These are phyloP conservation scores for thale cress (Arabidopsis thaliana) DNA, from an alignment of 345 rosid genomes.

Conservation along the genomic window DNA sequence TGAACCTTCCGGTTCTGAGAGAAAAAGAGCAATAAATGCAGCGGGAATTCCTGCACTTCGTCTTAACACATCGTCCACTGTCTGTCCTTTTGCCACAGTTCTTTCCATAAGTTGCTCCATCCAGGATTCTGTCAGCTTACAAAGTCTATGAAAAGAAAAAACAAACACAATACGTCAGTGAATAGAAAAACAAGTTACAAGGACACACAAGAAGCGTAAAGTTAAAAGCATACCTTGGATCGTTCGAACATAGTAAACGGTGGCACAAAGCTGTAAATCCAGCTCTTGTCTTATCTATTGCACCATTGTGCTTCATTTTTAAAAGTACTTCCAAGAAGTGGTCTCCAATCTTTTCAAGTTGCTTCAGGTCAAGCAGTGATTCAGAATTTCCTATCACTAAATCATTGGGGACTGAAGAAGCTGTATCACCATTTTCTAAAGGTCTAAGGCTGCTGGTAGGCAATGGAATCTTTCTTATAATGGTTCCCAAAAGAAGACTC, in stretches of 20 bases:
- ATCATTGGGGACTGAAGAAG: conserved; percentile 47
- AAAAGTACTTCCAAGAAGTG: conserved; percentile 96
- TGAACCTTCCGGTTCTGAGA: conserved; percentile 90
- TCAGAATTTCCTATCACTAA: conserved; percentile 42
- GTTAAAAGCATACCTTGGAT: conserved; percentile 61
- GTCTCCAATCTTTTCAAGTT: conserved; percentile 84
- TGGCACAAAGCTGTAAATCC: conserved; percentile 97
- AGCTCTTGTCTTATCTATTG: conserved; percentile 98
- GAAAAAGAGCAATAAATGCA: conserved; percentile 89
- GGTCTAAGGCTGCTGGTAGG: conserved; percentile 57
- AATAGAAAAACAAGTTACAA: conserved; percentile 4
- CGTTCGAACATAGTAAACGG: conserved; percentile 92
- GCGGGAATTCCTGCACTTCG: conserved; percentile 99
- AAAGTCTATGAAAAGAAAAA: conserved; percentile 62
- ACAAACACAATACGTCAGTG: conserved; percentile 16
- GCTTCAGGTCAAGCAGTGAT: conserved; percentile 73
- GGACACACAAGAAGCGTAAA: conserved; percentile 2
- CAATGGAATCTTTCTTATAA: conserved; percentile 86
- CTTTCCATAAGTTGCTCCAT: conserved; percentile 95
- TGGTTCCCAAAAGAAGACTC: conserved; percentile 93
- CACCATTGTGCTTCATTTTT: conserved; percentile 98
- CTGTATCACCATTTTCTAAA: conserved; percentile 43
- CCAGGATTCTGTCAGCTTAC: conserved; percentile 90
- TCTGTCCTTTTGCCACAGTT: conserved; percentile 85
- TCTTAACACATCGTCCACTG: conserved; percentile 88